Percentiles rank a stretch among this genome's conserved stretches.
These are phyloP conservation scores for Metschnikowia dekortorum DNA, from an alignment of 805 yeast species.

Conservation along the genomic window DNA sequence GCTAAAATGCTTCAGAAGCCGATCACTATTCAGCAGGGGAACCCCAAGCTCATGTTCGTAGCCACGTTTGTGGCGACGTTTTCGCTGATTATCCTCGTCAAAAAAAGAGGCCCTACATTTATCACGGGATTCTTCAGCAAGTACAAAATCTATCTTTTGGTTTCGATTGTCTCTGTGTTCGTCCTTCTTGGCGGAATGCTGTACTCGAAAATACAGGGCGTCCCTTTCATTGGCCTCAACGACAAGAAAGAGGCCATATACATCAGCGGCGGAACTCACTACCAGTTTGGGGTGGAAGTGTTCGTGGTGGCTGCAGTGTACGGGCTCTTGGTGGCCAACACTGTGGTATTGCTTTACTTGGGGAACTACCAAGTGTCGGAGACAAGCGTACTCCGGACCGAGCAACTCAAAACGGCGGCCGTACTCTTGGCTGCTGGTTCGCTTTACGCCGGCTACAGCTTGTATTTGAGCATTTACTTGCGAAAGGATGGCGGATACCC, in stretches of 20 bases:
- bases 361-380: slow-evolving; percentile 29
- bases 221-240: slow-evolving; percentile 57
- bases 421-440: slow-evolving; percentile 21
- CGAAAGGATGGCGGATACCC: slow-evolving; percentile 50
- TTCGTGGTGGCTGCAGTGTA: slow-evolving; percentile 51
- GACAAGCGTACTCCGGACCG: slow-evolving; percentile 16
- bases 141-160: slow-evolving; percentile 19
- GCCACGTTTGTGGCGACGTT: slow-evolving; percentile 46
- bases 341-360: slow-evolving; percentile 37
- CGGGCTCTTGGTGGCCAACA: slow-evolving; percentile 36
- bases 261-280: slow-evolving; percentile 60
- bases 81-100: slow-evolving; percentile 41
- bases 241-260: slow-evolving; percentile 49
- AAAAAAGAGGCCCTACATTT: slow-evolving; percentile 40
- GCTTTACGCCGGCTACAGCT: slow-evolving; percentile 38
- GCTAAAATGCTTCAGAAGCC: slow-evolving; percentile 42
- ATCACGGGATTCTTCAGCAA: slow-evolving; percentile 18
- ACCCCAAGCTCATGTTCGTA: slow-evolving; percentile 40
- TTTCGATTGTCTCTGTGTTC: slow-evolving; percentile 37
- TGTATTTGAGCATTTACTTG: slow-evolving; percentile 41
- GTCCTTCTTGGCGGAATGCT: slow-evolving; percentile 58
- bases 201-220: slow-evolving; percentile 55
- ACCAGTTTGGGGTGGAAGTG: slow-evolving; percentile 71
- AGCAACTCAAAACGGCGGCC: slow-evolving; percentile 14
- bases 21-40: slow-evolving; percentile 38